These are phyloP conservation scores for Cylindrotheca fusiformis DNA, from an alignment of 108 stramenopile genomes.

Conservation along the genomic window DNA sequence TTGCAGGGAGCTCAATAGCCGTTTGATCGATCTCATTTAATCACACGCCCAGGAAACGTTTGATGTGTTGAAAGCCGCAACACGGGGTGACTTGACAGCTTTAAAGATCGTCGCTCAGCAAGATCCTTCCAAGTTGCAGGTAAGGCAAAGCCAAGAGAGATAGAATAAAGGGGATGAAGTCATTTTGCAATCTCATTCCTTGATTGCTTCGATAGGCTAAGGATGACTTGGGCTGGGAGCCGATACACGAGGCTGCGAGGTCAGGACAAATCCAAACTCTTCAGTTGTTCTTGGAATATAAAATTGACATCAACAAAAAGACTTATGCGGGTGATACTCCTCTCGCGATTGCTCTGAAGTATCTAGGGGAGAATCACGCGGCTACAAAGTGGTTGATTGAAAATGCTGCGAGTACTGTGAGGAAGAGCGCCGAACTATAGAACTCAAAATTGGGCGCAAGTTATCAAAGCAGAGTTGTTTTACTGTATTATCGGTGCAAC, in stretches of 20 bases:
- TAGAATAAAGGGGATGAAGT: too few species aligned
- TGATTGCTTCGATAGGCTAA: slow-evolving; percentile 6
- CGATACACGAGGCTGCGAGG: slow-evolving; percentile 50
- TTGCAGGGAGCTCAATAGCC: too few species aligned
- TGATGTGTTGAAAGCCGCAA: slow-evolving; percentile 15
- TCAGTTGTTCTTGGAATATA: slow-evolving; percentile 36
- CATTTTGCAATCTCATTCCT: too few species aligned
- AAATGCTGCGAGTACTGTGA: background rate
- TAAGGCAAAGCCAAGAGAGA: too few species aligned
- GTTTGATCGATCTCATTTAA: too few species aligned
- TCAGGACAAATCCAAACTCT: slow-evolving; percentile 28
- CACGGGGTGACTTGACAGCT: slow-evolving; percentile 21
- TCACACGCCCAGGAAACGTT: background rate
- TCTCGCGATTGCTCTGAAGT: slow-evolving; percentile 21
- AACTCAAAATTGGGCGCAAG: too few species aligned
- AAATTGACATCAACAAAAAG: slow-evolving; percentile 24
- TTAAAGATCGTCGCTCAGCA: slow-evolving; percentile 12
- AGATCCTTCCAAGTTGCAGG: slow-evolving; percentile 13
- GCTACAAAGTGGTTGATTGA: slow-evolving; percentile 32
- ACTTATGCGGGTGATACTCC: slow-evolving; percentile 15
- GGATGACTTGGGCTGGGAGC: slow-evolving; percentile 49
- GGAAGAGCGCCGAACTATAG: background rate
- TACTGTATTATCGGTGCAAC: background rate
- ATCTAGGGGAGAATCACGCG: slow-evolving; percentile 24
- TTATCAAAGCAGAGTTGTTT: too few species aligned